Evolutionary conservation across 805 yeast genomes (phyloP).

Genomic region (Zygosaccharomyces kombuchaensis): DNA sequence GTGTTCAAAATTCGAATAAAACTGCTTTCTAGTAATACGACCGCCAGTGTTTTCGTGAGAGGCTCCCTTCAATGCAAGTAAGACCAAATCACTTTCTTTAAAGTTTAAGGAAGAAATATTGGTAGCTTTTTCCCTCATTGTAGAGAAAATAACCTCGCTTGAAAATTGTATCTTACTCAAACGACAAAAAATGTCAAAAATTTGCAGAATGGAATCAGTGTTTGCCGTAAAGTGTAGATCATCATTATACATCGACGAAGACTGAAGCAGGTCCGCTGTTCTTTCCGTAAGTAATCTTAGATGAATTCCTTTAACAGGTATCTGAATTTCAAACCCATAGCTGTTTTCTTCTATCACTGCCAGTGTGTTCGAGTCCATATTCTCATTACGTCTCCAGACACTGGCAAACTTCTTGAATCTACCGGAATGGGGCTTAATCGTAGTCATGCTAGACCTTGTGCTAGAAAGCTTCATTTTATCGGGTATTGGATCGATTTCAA

Average conservation of each 20-base stretch:
- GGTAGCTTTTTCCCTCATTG: conserved; percentile 28
- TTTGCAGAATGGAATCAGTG: conserved; percentile 31
- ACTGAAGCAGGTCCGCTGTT: conserved; percentile 65
- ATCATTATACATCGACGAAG: conserved; percentile 41
- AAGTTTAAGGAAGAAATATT: conserved; percentile 20
- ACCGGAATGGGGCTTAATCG: conserved; percentile 15
- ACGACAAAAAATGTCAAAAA: conserved; percentile 36
- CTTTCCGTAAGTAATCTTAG: conserved; percentile 59
- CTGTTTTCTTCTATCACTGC: conserved; percentile 21
- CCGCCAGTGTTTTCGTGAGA: conserved; percentile 20
- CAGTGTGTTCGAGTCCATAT: conserved; percentile 21
- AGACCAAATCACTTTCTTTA: conserved; percentile 17
- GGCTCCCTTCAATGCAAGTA: conserved; percentile 30
- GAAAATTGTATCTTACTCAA: conserved; percentile 51
- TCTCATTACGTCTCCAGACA: conserved; percentile 19
- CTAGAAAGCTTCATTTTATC: conserved; percentile 10
- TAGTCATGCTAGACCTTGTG: conserved; percentile 19
- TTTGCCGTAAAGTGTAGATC: conserved; percentile 28
- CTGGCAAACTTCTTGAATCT: conserved; percentile 19
- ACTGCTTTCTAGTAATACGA: conserved; percentile 18
- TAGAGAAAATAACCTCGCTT: conserved; percentile 51
- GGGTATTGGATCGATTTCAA: not conserved
- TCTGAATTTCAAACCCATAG: conserved; percentile 23
- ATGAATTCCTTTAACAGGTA: conserved; percentile 35
- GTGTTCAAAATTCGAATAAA: conserved; percentile 26